Evolutionary conservation across 78 protist species (phyloP).

Genomic region (Dictyostelium capitatum): DNA sequence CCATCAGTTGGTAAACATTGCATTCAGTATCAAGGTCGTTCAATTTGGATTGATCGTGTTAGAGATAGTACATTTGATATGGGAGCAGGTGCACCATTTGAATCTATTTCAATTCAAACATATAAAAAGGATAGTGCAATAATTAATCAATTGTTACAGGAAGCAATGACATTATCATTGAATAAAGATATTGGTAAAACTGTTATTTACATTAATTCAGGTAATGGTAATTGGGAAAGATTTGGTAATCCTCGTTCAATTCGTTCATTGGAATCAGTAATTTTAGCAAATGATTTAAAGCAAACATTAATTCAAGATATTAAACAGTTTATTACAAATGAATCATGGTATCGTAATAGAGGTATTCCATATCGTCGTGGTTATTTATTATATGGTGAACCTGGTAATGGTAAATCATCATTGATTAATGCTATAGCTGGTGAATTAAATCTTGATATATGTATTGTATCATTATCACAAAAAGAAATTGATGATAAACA

Average conservation of each 20-base stretch:
- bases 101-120: not conserved
- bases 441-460: constrained; percentile 83
- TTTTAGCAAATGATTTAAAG: constrained; percentile 67
- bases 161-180: constrained; percentile 61
- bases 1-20: constrained; percentile 49
- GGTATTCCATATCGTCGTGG: constrained; percentile 98
- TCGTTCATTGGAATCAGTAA: constrained; percentile 87
- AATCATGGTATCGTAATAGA: constrained; percentile 83
- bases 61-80: constrained; percentile 50
- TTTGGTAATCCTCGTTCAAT: constrained; percentile 69
- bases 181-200: constrained; percentile 64
- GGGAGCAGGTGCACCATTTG: constrained; percentile 60
- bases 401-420: constrained; percentile 95
- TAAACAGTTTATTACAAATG: constrained; percentile 62
- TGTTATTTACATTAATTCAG: constrained; percentile 37
- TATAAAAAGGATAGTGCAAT: not conserved
- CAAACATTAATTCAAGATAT: constrained; percentile 75
- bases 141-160: constrained; percentile 25
- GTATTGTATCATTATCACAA: constrained; percentile 77
- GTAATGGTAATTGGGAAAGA: constrained; percentile 50
- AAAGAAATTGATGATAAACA: constrained; percentile 72
- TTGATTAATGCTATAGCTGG: constrained; percentile 90
- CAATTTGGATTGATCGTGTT: constrained; percentile 16
- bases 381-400: constrained; percentile 96
- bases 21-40: constrained; percentile 3